Evolutionary conservation across 208 protist genomes (phyloP).

Genomic region (Acanthamoeba divionensis): DNA sequence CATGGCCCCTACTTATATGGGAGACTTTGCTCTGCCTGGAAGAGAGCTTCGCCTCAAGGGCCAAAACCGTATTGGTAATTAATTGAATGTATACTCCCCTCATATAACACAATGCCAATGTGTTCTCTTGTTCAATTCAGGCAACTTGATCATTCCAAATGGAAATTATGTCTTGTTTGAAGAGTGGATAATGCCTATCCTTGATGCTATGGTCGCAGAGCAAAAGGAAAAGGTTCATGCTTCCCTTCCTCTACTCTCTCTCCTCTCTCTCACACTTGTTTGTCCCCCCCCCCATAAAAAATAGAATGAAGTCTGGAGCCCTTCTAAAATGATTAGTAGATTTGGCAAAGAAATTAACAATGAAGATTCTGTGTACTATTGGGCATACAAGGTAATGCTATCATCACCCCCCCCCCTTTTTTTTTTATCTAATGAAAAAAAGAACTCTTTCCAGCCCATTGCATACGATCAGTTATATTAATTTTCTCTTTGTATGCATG

Average conservation of each 20-base stretch:
- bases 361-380: slow-evolving; percentile 95
- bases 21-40: slow-evolving; percentile 92
- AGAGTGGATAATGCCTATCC: slow-evolving; percentile 97
- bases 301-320: slow-evolving; percentile 85
- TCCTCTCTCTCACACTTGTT: neutral
- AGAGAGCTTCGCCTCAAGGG: slow-evolving; percentile 78
- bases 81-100: neutral
- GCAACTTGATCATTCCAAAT: slow-evolving; percentile 99
- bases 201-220: slow-evolving; percentile 89
- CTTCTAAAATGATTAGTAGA: slow-evolving; percentile 93
- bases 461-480: neutral
- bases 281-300: neutral
- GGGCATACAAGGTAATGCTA: slow-evolving; percentile 88
- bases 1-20: slow-evolving; percentile 92
- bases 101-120: too few relatives aligned
- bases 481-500: slow-evolving; percentile 5
- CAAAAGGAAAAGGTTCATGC: slow-evolving; percentile 76
- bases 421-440: neutral
- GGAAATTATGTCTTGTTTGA: slow-evolving; percentile 99
- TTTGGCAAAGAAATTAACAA: slow-evolving; percentile 95
- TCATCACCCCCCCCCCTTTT: slow-evolving; percentile 34
- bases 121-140: neutral
- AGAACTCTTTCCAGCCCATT: neutral
- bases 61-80: slow-evolving; percentile 95
- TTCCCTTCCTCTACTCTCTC: neutral